Conservation (phyloP, 2,329 filamentous ascomycete species). For the Zymoseptoria brevis region DNA sequence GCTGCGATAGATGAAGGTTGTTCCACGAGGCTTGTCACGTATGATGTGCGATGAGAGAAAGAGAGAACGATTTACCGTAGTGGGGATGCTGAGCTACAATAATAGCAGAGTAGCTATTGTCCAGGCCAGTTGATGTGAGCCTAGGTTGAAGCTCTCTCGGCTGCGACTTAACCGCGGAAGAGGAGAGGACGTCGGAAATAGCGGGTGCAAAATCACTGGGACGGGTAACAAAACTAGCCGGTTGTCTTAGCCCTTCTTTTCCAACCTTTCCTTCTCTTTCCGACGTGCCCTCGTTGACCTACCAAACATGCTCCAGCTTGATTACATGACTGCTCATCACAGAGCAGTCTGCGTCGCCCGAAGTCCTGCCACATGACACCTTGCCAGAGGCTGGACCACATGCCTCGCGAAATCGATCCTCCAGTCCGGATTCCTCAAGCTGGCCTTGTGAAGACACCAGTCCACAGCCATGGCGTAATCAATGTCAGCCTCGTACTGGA, state of each 20-base stretch:
- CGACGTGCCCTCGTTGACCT: no score
- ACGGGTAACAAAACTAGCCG: background rate
- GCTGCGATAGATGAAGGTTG: background rate
- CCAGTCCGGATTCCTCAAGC: slow-evolving; percentile 8
- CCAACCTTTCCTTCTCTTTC: no score
- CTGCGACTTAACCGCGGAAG: background rate
- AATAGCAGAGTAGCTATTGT: background rate
- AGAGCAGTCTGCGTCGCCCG: background rate
- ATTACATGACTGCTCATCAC: background rate
- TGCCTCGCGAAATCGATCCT: slow-evolving; percentile 9
- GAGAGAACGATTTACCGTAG: background rate
- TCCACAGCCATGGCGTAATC: slow-evolving; percentile 12
- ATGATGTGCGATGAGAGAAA: background rate
- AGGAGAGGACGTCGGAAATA: background rate
- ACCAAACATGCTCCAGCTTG: background rate
- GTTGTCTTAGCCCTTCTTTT: no score
- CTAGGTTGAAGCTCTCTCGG: background rate
- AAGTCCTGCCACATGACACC: background rate
- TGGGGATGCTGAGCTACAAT: background rate
- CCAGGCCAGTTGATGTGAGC: background rate
- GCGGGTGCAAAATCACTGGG: background rate
- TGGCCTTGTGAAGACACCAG: slow-evolving; percentile 8
- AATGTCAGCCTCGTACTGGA: slow-evolving; percentile 11
- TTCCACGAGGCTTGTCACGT: background rate
- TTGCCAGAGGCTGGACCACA: slow-evolving; percentile 12